Base-by-base conservation (phyloP, 139 green algal species). In the Penium margaritaceum region DNA sequence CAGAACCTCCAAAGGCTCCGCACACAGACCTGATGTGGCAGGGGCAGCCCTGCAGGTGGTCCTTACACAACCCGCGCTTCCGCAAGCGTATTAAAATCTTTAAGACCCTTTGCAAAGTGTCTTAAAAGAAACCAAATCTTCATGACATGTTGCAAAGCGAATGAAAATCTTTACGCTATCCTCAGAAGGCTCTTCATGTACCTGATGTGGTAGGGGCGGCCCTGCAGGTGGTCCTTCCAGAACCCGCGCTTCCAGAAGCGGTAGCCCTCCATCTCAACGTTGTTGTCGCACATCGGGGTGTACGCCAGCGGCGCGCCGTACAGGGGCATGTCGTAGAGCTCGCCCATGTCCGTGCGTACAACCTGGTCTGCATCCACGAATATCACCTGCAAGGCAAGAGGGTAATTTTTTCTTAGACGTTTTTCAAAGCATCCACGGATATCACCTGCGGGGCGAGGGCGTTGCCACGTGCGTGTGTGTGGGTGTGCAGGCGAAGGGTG, bases 161-260 rank as follows among this genome's bases (percentile, higher is more conserved):
- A n/a, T n/a, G n/a, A n/a, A n/a, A n/a, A n/a, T n/a, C n/a, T n/a
- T n/a, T n/a, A n/a, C n/a, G n/a, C 21, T 57, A 57, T 57, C 21
- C 46, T n/a, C 46, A 21, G 21, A 57, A n/a, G 21, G 21, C 46
- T 21, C 46, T 21, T 57, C 46, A 57, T 19, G 19, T 57, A 78
- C 72, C 72, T 92, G 77, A 99, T 99, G 88, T 99, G 94, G 84
- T 99, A 99, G 14, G 91, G 90, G 64, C 87, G 90, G 68, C 91
- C 92, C 69, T 85, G 77, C 63, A 98, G 89, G 84, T 98, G 93
- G 33, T 89, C 80, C 75, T 87, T 82, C 94, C 94, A 99, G 83
- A 98, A 99, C 43, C 94, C 94, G 70, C 90, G 85, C 80, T 97
- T 97, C 94, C 94, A 99, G 83, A 99, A 99, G 55, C 93, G 75